Percentiles rank a stretch among this genome's conserved stretches.
Evolutionary conservation across 2,329 filamentous ascomycete species (phyloP).

Genomic region (Fusarium nurragi): DNA sequence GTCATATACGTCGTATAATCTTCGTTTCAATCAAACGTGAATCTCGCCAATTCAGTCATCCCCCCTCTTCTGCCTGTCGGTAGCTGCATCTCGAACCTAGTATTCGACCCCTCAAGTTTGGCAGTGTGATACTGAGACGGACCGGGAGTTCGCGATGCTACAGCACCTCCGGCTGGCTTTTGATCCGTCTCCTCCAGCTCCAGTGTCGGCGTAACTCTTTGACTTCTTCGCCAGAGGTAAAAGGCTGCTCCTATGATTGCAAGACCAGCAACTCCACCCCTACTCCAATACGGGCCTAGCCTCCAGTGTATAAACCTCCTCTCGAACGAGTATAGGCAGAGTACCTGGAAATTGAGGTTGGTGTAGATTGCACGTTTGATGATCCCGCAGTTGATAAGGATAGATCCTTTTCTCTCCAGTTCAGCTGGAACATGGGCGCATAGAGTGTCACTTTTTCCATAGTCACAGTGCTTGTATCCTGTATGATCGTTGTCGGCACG

Average conservation of each 20-base stretch:
- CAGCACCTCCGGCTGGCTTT: background rate
- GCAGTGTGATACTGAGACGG: background rate
- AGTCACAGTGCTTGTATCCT: background rate
- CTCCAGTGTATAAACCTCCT: background rate
- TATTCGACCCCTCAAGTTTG: background rate
- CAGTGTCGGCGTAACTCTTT: fast-evolving
- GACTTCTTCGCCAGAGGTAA: background rate
- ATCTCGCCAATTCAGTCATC: too few species aligned
- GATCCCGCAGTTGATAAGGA: background rate
- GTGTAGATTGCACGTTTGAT: background rate
- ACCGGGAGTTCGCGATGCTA: background rate
- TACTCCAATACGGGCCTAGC: background rate
- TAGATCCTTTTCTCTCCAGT: background rate
- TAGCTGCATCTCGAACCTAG: background rate
- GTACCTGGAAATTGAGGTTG: fast-evolving
- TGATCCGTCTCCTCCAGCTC: background rate
- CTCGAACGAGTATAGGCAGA: too few species aligned
- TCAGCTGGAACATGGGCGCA: slow-evolving; percentile 13
- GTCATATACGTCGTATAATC: too few species aligned
- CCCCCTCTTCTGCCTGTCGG: too few species aligned
- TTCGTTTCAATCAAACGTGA: too few species aligned
- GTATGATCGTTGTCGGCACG: background rate
- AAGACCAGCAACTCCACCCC: background rate
- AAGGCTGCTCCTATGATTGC: background rate
- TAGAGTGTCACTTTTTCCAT: background rate